Evolutionary conservation across 441 rosid genomes (phyloP).

Genomic region (Mallotus japonicus): DNA sequence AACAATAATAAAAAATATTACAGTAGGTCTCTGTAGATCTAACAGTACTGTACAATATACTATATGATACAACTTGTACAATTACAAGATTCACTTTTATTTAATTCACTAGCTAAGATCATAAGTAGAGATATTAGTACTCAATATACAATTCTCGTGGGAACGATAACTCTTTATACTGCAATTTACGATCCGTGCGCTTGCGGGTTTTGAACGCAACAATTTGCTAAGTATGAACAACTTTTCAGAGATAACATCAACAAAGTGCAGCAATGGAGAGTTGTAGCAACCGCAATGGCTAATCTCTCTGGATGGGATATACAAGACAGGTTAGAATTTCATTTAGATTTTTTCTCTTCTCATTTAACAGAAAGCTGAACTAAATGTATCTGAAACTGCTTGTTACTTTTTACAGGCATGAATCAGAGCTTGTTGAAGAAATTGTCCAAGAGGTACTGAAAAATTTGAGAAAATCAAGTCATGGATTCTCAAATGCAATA

Average conservation of each 20-base stretch:
- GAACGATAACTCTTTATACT: too few species aligned
- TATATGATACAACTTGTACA: too few species aligned
- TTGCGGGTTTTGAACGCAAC: too few species aligned
- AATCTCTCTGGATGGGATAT: constrained; percentile 38
- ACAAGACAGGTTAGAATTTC: neutral
- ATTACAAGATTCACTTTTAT: too few species aligned
- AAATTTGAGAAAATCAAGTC: constrained; percentile 16
- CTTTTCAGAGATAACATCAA: neutral
- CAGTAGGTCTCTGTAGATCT: too few species aligned
- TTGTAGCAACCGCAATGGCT: constrained; percentile 30
- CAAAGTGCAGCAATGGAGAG: constrained; percentile 33
- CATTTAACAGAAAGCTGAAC: too few species aligned
- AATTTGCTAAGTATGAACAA: constrained; percentile 13
- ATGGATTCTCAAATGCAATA: constrained; percentile 9
- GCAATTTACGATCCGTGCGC: too few species aligned
- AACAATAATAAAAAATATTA: too few species aligned
- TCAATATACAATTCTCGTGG: too few species aligned
- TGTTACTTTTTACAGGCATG: constrained; percentile 13
- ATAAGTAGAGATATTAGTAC: too few species aligned
- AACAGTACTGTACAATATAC: too few species aligned
- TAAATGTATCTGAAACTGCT: neutral
- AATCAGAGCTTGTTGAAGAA: constrained; percentile 19
- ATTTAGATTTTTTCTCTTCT: neutral
- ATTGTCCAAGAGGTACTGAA: constrained; percentile 18
- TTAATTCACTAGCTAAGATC: too few species aligned